phyloP scores from a whole-genome alignment of 768 basidiomycete genomes.

The Holtermannia corniformis region DNA sequence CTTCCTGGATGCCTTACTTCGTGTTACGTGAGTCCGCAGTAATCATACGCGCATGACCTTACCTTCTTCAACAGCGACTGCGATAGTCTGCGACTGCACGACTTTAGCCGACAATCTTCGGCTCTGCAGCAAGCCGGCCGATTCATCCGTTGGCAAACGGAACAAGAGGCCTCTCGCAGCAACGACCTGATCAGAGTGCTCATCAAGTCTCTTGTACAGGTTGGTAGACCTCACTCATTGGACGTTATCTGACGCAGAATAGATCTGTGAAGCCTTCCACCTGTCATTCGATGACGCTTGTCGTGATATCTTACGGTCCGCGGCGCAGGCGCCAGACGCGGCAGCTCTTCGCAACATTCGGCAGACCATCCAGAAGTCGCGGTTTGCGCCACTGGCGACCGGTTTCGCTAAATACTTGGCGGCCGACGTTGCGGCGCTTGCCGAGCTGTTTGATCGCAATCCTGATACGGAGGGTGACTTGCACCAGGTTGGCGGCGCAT shows the following conservation, averaged over 20 bases:
- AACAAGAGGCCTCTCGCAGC: not conserved
- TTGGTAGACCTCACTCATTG: no score
- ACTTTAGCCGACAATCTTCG: not conserved
- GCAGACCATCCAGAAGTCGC: no score
- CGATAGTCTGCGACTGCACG: not conserved
- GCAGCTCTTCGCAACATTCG: no score
- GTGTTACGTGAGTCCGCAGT: constrained; percentile 23
- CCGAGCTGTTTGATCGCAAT: not conserved
- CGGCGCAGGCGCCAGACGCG: no score
- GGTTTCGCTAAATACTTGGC: not conserved
- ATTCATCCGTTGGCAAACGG: not conserved
- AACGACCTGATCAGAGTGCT: not conserved
- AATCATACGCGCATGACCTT: no score
- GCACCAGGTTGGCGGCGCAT: not conserved
- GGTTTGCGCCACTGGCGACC: not conserved
- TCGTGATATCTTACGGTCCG: no score
- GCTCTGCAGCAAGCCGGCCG: not conserved
- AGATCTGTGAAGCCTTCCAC: no score
- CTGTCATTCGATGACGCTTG: no score
- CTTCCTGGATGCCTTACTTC: constrained; percentile 16
- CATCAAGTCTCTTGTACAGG: not conserved
- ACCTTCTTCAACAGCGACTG: not conserved
- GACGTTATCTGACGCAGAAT: no score
- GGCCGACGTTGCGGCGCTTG: not conserved
- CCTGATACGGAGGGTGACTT: no score